Evolutionary conservation across 179 eudicot genomes (phyloP), one percentile per base, ranked within the genome.

Genomic region (Beta lomatogona): DNA sequence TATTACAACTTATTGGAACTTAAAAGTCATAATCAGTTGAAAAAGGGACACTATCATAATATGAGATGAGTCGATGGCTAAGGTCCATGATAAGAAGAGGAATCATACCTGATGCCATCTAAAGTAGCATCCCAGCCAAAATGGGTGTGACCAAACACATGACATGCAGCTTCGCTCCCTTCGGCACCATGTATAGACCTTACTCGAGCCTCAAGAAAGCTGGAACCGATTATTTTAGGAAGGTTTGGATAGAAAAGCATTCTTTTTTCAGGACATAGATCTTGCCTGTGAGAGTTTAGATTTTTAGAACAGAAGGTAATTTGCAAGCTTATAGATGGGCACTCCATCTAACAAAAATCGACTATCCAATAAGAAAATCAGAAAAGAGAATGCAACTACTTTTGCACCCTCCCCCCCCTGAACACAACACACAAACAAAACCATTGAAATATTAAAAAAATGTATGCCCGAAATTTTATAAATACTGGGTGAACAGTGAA

Each of bases 131-230:
- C 95, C 95, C 95, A 92, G 81, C 89, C 85, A 70, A 92, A 92
- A 88, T 92, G 95, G 61, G 95, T 90, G 83, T 92, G 95, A 66
- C 95, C 95, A 83, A 92, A 90, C n/a, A 92, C 89, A 81, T 92
- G 95, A 77, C 93, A 92, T 41, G 92, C 86, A 14, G 86, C 84
- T 74, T 81, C 82, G 52, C 78, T 72, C 54, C 92, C 90, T 76
- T 84, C 80, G 57, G 46, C 82, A 50, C 92, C 90, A 81, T 91
- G 93, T 81, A 88, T 84, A 18, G 87, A 85, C 83, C 93, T 91
- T 81, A 91, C 68, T 74, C 93, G 91, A 41, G 82, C 77, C 88
- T 89, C 95, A 9, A 91, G 95, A 86, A 80, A 91, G 69, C 84
- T 79, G n/a, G 93, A 91, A 73, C 95, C 95, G 73, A 90, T 86